Percentiles rank a stretch among this genome's conserved stretches.
phyloP scores from a whole-genome alignment of 2,329 filamentous ascomycete species.

The Didymella arachidicola region DNA sequence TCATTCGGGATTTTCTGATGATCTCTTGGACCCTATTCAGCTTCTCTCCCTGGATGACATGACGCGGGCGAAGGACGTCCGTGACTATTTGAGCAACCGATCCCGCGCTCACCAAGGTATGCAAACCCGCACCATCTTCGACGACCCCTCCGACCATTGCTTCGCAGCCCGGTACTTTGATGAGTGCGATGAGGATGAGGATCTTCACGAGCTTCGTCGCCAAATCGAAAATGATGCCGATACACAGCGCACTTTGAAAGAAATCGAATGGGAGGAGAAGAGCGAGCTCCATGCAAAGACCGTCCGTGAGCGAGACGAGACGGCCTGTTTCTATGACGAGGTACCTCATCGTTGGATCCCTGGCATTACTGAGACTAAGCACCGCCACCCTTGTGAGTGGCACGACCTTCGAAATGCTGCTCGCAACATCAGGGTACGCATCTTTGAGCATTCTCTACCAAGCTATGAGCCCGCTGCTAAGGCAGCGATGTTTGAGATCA shows the following conservation, averaged over 20 bases:
- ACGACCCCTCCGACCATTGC: constrained; percentile 52
- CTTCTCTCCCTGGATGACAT: constrained; percentile 59
- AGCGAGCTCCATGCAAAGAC: constrained; percentile 28
- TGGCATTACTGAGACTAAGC: constrained; percentile 7
- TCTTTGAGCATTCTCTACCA: constrained; percentile 62
- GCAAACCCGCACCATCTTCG: constrained; percentile 57
- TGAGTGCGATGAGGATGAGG: constrained; percentile 27
- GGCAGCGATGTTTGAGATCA: constrained; percentile 62
- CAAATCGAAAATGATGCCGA: constrained; percentile 49
- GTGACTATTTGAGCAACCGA: constrained; percentile 58
- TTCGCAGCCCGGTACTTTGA: constrained; percentile 60
- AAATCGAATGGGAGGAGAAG: constrained; percentile 49
- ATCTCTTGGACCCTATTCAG: constrained; percentile 64
- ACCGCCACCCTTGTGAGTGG: constrained; percentile 15
- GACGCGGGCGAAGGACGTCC: constrained; percentile 59
- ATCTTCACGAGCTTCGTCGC: constrained; percentile 42
- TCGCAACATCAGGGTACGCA: constrained; percentile 54
- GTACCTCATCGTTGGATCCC: constrained; percentile 23
- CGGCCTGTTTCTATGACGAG: constrained; percentile 49
- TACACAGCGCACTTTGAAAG: constrained; percentile 44
- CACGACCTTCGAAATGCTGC: constrained; percentile 52
- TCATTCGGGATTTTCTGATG: constrained; percentile 59
- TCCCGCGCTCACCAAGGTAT: constrained; percentile 23
- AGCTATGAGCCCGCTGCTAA: constrained; percentile 45
- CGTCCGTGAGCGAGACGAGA: constrained; percentile 23